phyloP scores from a whole-genome alignment of 2,329 filamentous ascomycete species.

The Aspergillus luchuensis region DNA sequence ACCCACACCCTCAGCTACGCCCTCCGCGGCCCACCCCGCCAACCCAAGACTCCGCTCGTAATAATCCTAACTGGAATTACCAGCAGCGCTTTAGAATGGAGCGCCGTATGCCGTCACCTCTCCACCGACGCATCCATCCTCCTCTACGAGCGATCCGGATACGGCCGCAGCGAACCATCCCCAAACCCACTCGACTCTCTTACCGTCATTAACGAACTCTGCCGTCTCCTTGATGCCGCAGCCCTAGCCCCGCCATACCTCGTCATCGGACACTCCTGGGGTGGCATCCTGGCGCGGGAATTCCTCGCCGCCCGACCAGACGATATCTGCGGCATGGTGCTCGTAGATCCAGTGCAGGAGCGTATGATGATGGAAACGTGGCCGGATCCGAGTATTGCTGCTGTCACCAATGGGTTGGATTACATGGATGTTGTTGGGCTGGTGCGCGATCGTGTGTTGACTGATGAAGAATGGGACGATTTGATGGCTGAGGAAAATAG shows the following conservation, averaged over 20 bases:
- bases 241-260: conserved; percentile 17
- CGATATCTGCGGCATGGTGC: conserved; percentile 18
- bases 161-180: conserved; percentile 13
- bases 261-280: conserved; percentile 21
- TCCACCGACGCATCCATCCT: conserved; percentile 14
- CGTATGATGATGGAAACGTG: conserved; percentile 15
- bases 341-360: conserved; percentile 25
- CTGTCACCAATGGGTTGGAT: conserved; percentile 18
- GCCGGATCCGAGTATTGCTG: conserved; percentile 16
- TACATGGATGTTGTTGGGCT: conserved; percentile 22
- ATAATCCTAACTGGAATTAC: conserved; percentile 18
- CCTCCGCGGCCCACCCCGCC: conserved; percentile 17
- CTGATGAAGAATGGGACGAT: conserved; percentile 15
- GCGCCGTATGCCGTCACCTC: conserved; percentile 15
- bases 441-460: conserved; percentile 11
- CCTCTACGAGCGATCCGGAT: conserved; percentile 21
- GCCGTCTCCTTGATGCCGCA: conserved; percentile 9
- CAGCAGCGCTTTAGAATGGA: conserved; percentile 20
- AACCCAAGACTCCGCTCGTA: conserved; percentile 9
- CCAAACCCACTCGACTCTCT: conserved; percentile 14
- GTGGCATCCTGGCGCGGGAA: conserved; percentile 20
- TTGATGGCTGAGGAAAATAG: conserved; percentile 15
- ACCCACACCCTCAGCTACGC: conserved; percentile 21
- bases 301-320: conserved; percentile 16
- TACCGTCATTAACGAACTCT: conserved; percentile 17